A percentile compares a stretch with the other conserved stretches of the same genome.
These are phyloP conservation scores for Cyberlindnera galapagoensis DNA, from an alignment of 805 yeast genomes.

Conservation along the genomic window DNA sequence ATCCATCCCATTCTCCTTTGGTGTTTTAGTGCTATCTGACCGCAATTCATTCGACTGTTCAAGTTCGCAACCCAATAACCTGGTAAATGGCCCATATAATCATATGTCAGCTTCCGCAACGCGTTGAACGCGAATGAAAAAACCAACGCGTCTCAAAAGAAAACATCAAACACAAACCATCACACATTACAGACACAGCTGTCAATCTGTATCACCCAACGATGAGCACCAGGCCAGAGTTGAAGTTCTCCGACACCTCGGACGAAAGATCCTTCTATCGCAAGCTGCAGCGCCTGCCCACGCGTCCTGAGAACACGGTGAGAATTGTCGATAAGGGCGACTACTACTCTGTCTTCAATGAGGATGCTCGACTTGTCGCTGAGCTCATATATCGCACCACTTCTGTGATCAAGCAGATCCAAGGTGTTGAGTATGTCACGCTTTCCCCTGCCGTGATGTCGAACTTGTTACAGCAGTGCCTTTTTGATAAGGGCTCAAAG, in stretches of 20 bases:
- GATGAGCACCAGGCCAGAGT: slow-evolving; percentile 41
- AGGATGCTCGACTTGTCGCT: slow-evolving; percentile 79
- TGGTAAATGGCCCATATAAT: too few species aligned
- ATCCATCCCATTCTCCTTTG: too few species aligned
- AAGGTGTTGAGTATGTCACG: slow-evolving; percentile 58
- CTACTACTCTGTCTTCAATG: slow-evolving; percentile 67
- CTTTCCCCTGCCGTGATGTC: slow-evolving; percentile 69
- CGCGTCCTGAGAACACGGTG: slow-evolving; percentile 43
- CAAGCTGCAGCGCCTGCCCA: slow-evolving; percentile 40
- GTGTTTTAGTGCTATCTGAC: too few species aligned
- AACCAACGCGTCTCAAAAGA: not conserved
- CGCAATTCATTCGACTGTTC: too few species aligned
- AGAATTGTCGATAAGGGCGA: slow-evolving; percentile 80
- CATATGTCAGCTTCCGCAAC: too few species aligned
- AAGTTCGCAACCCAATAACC: too few species aligned
- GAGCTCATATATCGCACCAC: slow-evolving; percentile 78
- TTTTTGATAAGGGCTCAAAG: slow-evolving; percentile 67
- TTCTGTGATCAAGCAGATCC: slow-evolving; percentile 65
- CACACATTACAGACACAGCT: too few species aligned
- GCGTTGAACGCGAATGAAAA: not conserved
- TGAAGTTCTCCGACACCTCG: slow-evolving; percentile 48
- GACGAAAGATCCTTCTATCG: slow-evolving; percentile 43
- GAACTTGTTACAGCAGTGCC: slow-evolving; percentile 55
- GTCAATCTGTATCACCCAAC: too few species aligned
- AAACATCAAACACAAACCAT: not conserved